Conservation (phyloP, 2,329 filamentous ascomycete genomes). For the Salinomyces thailandicus region DNA sequence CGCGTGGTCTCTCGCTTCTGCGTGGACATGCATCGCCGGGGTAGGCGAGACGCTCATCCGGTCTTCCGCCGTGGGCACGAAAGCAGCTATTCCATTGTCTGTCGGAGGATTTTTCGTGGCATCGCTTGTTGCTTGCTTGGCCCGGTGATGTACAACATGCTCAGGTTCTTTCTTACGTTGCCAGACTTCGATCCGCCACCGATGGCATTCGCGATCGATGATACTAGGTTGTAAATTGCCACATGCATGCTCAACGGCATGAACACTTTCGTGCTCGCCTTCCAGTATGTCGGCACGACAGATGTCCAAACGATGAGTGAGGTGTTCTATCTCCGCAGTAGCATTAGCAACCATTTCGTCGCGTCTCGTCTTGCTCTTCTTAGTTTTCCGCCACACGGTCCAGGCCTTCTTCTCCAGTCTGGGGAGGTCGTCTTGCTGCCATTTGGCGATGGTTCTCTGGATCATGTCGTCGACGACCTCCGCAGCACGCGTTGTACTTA, state of each 20-base stretch:
- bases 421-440: constrained; percentile 50
- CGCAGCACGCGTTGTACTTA: constrained; percentile 37
- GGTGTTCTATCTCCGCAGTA: constrained; percentile 32
- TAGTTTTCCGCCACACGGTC: constrained; percentile 50
- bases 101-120: constrained; percentile 1
- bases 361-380: constrained; percentile 30
- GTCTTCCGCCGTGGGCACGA: constrained; percentile 12
- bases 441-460: constrained; percentile 40
- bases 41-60: constrained; percentile 18
- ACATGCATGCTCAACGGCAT: constrained; percentile 47
- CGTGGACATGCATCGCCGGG: not conserved
- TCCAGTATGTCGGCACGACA: constrained; percentile 43
- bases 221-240: constrained; percentile 54
- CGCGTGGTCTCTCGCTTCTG: not conserved
- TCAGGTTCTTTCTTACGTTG: constrained; percentile 19
- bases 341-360: constrained; percentile 36
- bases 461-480: constrained; percentile 46
- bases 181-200: constrained; percentile 38
- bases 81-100: not conserved
- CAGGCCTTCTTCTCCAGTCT: constrained; percentile 48
- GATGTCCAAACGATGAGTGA: constrained; percentile 46
- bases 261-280: constrained; percentile 43
- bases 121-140: not conserved
- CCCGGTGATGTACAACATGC: constrained; percentile 9
- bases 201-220: constrained; percentile 45